These are phyloP conservation scores for Microcyclospora pomicola DNA, from an alignment of 2,329 filamentous ascomycete species.

Conservation along the genomic window DNA sequence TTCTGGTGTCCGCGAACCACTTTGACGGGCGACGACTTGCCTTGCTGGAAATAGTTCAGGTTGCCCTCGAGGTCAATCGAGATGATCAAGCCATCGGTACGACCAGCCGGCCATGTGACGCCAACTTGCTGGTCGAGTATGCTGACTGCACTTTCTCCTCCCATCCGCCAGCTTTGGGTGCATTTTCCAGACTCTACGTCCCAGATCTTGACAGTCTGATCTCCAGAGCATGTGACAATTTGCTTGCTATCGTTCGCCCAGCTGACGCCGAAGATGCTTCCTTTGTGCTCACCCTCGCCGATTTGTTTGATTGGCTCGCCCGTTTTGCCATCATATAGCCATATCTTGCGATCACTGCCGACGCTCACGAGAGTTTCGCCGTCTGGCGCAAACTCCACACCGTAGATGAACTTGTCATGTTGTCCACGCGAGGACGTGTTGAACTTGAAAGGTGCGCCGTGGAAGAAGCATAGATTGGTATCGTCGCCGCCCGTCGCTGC, in stretches of 20 bases:
- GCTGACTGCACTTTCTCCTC: constrained; percentile 55
- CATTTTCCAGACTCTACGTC: constrained; percentile 67
- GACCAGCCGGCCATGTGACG: constrained; percentile 73
- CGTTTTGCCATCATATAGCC: constrained; percentile 92
- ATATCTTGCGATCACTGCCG: constrained; percentile 82
- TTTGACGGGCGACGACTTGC: constrained; percentile 52
- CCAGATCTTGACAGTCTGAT: constrained; percentile 92
- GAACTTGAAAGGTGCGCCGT: constrained; percentile 93
- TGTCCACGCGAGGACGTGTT: constrained; percentile 63
- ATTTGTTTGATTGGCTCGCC: constrained; percentile 69
- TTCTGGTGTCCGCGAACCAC: constrained; percentile 82
- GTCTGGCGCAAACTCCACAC: constrained; percentile 79
- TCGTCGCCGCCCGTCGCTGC: constrained; percentile 89
- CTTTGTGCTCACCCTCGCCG: constrained; percentile 66
- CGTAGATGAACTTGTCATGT: constrained; percentile 82
- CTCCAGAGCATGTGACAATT: constrained; percentile 82
- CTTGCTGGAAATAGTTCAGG: constrained; percentile 73
- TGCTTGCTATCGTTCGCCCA: constrained; percentile 79
- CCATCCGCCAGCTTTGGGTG: constrained; percentile 73
- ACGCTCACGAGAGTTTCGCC: constrained; percentile 72
- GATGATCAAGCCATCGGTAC: constrained; percentile 76
- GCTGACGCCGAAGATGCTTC: constrained; percentile 82
- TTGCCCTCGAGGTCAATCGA: constrained; percentile 80
- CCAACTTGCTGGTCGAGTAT: constrained; percentile 84
- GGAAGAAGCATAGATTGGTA: constrained; percentile 77